Percentiles rank a stretch among this genome's conserved stretches.
phyloP scores from a whole-genome alignment of 2,329 filamentous ascomycete genomes.

The Onygenales sp. region DNA sequence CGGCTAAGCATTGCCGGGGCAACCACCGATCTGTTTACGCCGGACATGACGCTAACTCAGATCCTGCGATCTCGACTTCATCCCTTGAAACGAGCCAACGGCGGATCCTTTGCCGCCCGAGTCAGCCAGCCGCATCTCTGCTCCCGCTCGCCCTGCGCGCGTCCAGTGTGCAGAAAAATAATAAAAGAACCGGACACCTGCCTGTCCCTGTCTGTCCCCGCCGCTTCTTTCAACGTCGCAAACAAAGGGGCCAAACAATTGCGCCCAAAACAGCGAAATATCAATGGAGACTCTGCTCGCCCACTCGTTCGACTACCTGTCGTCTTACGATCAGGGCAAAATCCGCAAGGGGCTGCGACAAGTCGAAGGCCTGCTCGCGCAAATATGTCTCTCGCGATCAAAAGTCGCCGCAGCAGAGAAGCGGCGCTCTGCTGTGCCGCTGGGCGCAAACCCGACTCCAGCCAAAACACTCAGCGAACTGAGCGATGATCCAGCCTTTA shows the following conservation, averaged over 20 bases:
- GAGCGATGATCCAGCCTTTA: constrained; percentile 74
- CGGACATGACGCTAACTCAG: too few relatives aligned
- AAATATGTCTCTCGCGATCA: constrained; percentile 70
- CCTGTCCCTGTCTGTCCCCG: too few relatives aligned
- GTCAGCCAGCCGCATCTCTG: too few relatives aligned
- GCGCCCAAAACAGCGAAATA: neutral
- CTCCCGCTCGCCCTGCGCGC: too few relatives aligned
- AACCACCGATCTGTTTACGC: too few relatives aligned
- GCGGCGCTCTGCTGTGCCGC: constrained; percentile 32
- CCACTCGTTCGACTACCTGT: constrained; percentile 91
- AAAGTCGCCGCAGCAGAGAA: constrained; percentile 30
- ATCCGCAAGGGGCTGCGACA: constrained; percentile 89
- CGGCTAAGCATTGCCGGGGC: too few relatives aligned
- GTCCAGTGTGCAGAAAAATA: too few relatives aligned
- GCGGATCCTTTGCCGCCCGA: too few relatives aligned
- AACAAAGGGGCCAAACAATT: neutral
- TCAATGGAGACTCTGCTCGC: constrained; percentile 84
- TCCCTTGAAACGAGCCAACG: too few relatives aligned
- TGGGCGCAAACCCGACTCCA: constrained; percentile 32
- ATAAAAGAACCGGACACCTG: too few relatives aligned
- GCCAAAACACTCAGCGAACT: constrained; percentile 61
- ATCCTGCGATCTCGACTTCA: too few relatives aligned
- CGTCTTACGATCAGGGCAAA: constrained; percentile 80
- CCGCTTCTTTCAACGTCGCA: too few relatives aligned
- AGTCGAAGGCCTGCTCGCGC: constrained; percentile 85